A percentile compares a stretch with the other conserved stretches of the same genome.
These are phyloP conservation scores for Jatropha multifida DNA, from an alignment of 441 rosid species.

Conservation along the genomic window DNA sequence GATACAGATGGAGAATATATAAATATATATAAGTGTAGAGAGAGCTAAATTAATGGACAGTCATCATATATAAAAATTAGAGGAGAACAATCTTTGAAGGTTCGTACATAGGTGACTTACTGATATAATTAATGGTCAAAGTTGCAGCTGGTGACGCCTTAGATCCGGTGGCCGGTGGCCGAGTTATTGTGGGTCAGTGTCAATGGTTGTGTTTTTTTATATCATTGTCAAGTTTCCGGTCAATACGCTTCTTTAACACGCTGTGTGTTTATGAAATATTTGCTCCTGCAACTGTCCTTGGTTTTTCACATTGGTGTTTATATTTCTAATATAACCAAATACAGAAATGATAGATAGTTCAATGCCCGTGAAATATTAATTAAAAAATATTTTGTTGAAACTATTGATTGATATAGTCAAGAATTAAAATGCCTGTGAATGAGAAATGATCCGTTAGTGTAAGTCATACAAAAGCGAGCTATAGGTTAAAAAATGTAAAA, in stretches of 20 bases:
- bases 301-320: neutral
- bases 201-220: neutral
- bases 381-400: too few species aligned
- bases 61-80: conserved; percentile 14
- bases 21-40: neutral
- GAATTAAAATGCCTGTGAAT: too few species aligned
- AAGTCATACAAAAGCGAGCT: too few species aligned
- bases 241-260: conserved; percentile 41
- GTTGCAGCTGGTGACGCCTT: neutral
- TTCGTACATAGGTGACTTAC: too few species aligned
- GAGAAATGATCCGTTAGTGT: too few species aligned
- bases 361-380: too few species aligned
- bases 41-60: conserved; percentile 49
- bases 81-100: conserved; percentile 12
- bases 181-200: conserved; percentile 6
- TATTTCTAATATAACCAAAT: neutral
- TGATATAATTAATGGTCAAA: neutral
- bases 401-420: too few species aligned
- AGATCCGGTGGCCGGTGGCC: conserved; percentile 18
- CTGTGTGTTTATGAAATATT: neutral
- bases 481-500: too few species aligned
- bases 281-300: conserved; percentile 37
- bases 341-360: too few species aligned
- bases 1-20: too few species aligned
- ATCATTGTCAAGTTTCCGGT: conserved; percentile 29